Conservation (phyloP, 2,329 filamentous ascomycete genomes). For the Reticulascus tulasneorum region DNA sequence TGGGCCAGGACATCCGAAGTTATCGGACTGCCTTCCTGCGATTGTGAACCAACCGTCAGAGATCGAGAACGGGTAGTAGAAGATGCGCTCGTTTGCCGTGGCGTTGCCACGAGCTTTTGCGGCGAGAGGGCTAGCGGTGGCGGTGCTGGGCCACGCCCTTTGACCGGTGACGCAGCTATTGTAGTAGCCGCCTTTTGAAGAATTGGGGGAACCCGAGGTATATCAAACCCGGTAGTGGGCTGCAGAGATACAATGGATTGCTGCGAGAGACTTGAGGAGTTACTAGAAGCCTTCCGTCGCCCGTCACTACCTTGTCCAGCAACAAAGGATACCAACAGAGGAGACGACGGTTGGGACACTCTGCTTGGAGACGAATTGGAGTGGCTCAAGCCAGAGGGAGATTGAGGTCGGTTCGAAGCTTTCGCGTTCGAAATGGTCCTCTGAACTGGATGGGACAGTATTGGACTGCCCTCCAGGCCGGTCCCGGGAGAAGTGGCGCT, state of each 20-base stretch:
- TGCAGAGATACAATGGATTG: constrained; percentile 67
- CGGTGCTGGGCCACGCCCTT: constrained; percentile 46
- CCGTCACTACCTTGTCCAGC: constrained; percentile 74
- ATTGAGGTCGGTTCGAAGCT: constrained; percentile 72
- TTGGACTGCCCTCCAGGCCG: constrained; percentile 78
- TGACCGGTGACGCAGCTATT: constrained; percentile 49
- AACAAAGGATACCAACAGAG: constrained; percentile 93
- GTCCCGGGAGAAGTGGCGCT: constrained; percentile 57
- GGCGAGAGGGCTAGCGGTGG: constrained; percentile 54
- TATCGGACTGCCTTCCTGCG: constrained; percentile 83
- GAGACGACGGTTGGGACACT: constrained; percentile 63
- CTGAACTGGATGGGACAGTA: constrained; percentile 75
- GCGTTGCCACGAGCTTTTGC: constrained; percentile 58
- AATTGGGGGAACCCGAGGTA: constrained; percentile 57
- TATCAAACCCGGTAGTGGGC: constrained; percentile 68
- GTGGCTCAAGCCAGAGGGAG: constrained; percentile 76
- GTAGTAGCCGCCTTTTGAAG: constrained; percentile 58
- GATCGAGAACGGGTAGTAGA: constrained; percentile 74
- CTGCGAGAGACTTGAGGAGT: constrained; percentile 78
- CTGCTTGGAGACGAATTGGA: constrained; percentile 83
- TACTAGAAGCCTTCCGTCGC: constrained; percentile 87
- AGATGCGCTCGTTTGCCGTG: constrained; percentile 57
- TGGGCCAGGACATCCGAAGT: constrained; percentile 63
- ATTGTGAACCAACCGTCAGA: constrained; percentile 89
- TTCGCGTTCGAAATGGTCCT: constrained; percentile 81